Conservation (phyloP, 2,329 filamentous ascomycete genomes). For the Coniochaeta hoffmannii region DNA sequence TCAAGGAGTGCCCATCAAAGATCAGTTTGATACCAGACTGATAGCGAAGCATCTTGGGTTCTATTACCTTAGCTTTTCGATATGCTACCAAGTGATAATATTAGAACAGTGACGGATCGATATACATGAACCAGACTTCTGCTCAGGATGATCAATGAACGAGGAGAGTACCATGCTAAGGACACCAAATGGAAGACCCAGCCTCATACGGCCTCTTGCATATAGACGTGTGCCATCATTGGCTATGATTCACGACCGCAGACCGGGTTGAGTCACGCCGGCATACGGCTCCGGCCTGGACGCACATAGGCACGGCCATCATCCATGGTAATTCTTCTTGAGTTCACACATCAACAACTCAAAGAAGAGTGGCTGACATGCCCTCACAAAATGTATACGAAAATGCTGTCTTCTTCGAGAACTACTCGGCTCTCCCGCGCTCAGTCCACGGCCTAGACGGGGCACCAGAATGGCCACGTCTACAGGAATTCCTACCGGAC, state of each 20-base stretch:
- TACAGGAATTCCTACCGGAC: conserved; percentile 30
- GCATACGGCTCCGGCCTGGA: neutral
- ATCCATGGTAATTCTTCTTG: neutral
- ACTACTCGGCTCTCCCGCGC: conserved; percentile 32
- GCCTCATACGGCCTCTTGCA: neutral
- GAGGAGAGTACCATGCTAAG: neutral
- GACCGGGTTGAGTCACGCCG: neutral
- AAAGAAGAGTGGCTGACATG: neutral
- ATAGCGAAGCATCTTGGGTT: too few species aligned
- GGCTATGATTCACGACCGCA: neutral
- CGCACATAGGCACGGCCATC: neutral
- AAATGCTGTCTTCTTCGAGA: conserved; percentile 31
- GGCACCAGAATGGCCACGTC: conserved; percentile 35
- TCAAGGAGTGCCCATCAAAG: neutral
- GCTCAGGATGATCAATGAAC: too few species aligned
- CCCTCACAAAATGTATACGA: conserved; percentile 34
- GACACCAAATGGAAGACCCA: neutral
- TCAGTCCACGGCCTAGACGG: conserved; percentile 29
- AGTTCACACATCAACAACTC: neutral
- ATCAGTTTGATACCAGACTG: too few species aligned
- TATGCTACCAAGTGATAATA: too few species aligned
- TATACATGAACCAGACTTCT: too few species aligned
- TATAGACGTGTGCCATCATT: neutral
- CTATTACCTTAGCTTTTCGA: too few species aligned
- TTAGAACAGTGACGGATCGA: too few species aligned